Percentiles rank a stretch among this genome's conserved stretches.
These are phyloP conservation scores for Microdochium nivale DNA, from an alignment of 2,329 filamentous ascomycete genomes.

Conservation along the genomic window DNA sequence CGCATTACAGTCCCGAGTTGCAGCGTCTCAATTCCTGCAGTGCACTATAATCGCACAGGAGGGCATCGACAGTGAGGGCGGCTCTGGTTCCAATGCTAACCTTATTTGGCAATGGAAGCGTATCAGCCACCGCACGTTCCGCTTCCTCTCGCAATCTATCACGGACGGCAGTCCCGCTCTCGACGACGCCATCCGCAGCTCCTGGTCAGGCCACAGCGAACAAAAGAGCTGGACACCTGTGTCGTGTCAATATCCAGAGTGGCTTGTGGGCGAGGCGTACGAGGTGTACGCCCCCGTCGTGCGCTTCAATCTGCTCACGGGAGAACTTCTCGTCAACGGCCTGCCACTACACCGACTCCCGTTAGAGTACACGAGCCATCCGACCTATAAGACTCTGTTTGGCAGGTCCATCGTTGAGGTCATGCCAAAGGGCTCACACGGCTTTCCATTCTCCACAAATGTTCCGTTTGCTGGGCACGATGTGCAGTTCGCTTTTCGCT, in stretches of 20 bases:
- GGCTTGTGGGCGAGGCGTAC: slow-evolving; percentile 13
- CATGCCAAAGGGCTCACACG: slow-evolving; percentile 24
- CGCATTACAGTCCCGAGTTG: slow-evolving; percentile 14
- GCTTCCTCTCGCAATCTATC: slow-evolving; percentile 8
- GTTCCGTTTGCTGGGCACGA: slow-evolving; percentile 16
- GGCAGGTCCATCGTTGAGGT: slow-evolving; percentile 31
- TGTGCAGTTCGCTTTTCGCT: slow-evolving; percentile 24
- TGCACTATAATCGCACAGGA: slow-evolving; percentile 28
- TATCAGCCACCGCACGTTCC: neutral
- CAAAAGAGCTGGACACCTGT: neutral
- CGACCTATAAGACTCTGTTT: slow-evolving; percentile 34
- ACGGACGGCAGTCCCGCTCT: slow-evolving; percentile 9
- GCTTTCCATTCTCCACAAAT: slow-evolving; percentile 32
- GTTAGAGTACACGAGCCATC: slow-evolving; percentile 27
- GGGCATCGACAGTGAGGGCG: slow-evolving; percentile 4
- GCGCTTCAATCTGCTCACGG: slow-evolving; percentile 41
- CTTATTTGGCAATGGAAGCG: neutral
- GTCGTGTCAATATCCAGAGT: slow-evolving; percentile 5
- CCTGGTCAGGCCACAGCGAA: slow-evolving; percentile 17
- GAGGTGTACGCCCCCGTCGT: slow-evolving; percentile 13
- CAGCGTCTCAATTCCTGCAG: slow-evolving; percentile 24
- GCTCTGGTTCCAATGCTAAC: neutral
- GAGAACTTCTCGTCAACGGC: slow-evolving; percentile 43
- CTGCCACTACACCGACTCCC: slow-evolving; percentile 38
- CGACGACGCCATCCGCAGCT: slow-evolving; percentile 14